Evolutionary conservation across 1,284 basidiomycete genomes (phyloP).

Genomic region (Coriolopsis trogii): DNA sequence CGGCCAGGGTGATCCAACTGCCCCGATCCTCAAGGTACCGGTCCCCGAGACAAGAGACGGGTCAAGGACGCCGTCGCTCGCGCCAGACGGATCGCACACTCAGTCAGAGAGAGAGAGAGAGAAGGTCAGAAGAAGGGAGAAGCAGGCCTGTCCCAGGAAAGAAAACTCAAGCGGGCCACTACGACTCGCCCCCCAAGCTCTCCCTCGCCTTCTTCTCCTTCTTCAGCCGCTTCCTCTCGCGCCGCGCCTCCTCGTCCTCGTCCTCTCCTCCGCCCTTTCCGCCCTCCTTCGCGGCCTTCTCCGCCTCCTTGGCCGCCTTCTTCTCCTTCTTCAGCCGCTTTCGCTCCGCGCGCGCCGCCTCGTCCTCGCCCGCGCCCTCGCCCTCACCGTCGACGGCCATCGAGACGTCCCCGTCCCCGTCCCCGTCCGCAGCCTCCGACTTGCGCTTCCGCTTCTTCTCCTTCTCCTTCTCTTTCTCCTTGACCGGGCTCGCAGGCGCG

Average conservation of each 20-base stretch:
- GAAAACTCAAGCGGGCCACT: conserved; percentile 10
- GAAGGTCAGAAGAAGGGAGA: too few species aligned
- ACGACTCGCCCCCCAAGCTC: conserved; percentile 37
- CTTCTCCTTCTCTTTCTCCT: conserved; percentile 65
- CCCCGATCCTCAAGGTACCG: too few species aligned
- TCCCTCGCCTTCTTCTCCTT: conserved; percentile 42
- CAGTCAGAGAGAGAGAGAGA: background rate
- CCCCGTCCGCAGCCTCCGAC: conserved; percentile 55
- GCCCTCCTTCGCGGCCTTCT: conserved; percentile 60
- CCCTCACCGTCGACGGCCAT: conserved; percentile 42
- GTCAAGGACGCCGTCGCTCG: too few species aligned
- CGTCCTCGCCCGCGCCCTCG: conserved; percentile 50
- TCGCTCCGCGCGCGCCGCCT: conserved; percentile 49
- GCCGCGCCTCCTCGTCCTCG: conserved; percentile 37
- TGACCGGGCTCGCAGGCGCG: conserved; percentile 42
- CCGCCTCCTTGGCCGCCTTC: conserved; percentile 59
- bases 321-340: conserved; percentile 40
- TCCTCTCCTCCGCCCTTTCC: conserved; percentile 29
- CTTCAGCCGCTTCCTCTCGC: conserved; percentile 38
- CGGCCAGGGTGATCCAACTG: too few species aligned
- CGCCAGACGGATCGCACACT: too few species aligned
- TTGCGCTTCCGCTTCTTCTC: conserved; percentile 80
- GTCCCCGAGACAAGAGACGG: too few species aligned
- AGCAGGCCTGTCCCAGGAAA: too few species aligned
- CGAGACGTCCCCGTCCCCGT: conserved; percentile 44